A percentile compares a stretch with the other conserved stretches of the same genome.
phyloP scores from a whole-genome alignment of 164 flowering plant species.

The Vitis vinifera region DNA sequence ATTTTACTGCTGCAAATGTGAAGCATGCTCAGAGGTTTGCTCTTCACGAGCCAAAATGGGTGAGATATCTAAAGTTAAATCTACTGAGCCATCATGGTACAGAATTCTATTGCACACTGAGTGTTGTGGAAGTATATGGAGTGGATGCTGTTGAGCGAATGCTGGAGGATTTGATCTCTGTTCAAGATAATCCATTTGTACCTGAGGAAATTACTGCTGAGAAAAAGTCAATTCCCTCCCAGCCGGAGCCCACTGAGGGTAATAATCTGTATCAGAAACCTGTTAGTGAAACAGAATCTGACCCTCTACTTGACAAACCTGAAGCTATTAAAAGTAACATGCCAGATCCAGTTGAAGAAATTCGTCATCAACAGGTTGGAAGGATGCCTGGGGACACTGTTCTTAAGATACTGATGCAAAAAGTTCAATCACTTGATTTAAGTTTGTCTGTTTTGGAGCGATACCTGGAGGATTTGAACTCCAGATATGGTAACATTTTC shows the following conservation, averaged over 20 bases:
- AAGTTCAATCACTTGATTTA: conserved; percentile 80
- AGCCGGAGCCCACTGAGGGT: conserved; percentile 27
- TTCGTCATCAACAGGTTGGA: conserved; percentile 61
- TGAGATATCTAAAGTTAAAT: conserved; percentile 76
- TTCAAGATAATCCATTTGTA: conserved; percentile 38
- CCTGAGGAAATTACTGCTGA: conserved; percentile 37
- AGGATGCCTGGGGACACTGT: conserved; percentile 96
- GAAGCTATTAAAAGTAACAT: conserved; percentile 29
- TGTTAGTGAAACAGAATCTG: conserved; percentile 33
- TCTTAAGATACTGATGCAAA: conserved; percentile 92
- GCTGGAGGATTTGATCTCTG: conserved; percentile 90
- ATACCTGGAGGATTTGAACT: conserved; percentile 76
- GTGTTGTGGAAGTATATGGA: conserved; percentile 84
- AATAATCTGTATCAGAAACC: conserved; percentile 27
- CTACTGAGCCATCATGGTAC: conserved; percentile 85
- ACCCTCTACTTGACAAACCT: conserved; percentile 22
- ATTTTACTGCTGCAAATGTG: conserved; percentile 77
- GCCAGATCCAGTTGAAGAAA: conserved; percentile 63
- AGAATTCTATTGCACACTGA: conserved; percentile 93
- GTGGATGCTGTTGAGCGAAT: conserved; percentile 95
- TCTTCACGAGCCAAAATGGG: conserved; percentile 92
- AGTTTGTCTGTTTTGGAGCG: conserved; percentile 80
- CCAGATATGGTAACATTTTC: conserved; percentile 72
- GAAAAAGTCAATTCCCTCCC: conserved; percentile 23
- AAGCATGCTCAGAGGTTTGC: conserved; percentile 81